Evolutionary conservation across 2,329 filamentous ascomycete genomes (phyloP).

Genomic region (Teratosphaeria pseudoeucalypti): DNA sequence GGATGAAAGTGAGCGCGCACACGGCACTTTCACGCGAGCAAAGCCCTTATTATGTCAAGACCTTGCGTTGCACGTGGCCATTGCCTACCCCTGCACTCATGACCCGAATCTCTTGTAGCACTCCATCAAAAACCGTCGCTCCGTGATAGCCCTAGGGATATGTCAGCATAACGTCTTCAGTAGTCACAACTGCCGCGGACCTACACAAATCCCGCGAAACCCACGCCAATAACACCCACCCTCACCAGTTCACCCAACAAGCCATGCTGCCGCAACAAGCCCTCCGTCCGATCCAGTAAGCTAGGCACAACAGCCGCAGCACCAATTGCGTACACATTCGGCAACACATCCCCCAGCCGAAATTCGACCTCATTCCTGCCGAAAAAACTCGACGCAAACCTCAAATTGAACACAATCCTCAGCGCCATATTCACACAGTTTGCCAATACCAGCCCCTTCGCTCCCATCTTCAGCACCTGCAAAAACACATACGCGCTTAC

Average conservation of each 20-base stretch:
- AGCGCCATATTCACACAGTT: conserved; percentile 86
- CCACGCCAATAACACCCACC: conserved; percentile 27
- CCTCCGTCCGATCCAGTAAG: conserved; percentile 24
- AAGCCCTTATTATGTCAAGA: background rate
- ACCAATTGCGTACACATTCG: conserved; percentile 27
- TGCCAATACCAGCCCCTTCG: conserved; percentile 69
- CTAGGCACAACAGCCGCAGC: conserved; percentile 27
- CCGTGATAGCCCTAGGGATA: background rate
- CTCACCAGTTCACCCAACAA: conserved; percentile 32
- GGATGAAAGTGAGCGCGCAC: background rate
- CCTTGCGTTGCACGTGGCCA: background rate
- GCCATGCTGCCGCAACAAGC: conserved; percentile 22
- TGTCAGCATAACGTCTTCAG: background rate
- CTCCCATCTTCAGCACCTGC: conserved; percentile 57
- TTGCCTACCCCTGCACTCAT: background rate
- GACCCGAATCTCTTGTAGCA: conserved; percentile 1
- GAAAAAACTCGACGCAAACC: conserved; percentile 63
- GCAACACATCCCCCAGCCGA: conserved; percentile 16
- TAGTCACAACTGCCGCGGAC: conserved; percentile 7
- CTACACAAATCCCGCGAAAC: conserved; percentile 29
- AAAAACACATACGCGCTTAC: conserved; percentile 66
- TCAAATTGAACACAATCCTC: conserved; percentile 68
- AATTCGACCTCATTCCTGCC: conserved; percentile 27
- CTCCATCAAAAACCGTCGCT: conserved; percentile 4
- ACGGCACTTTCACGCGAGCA: background rate